These are phyloP conservation scores for Chrysoporthe deuterocubensis DNA, from an alignment of 2,329 filamentous ascomycete species.

Conservation along the genomic window DNA sequence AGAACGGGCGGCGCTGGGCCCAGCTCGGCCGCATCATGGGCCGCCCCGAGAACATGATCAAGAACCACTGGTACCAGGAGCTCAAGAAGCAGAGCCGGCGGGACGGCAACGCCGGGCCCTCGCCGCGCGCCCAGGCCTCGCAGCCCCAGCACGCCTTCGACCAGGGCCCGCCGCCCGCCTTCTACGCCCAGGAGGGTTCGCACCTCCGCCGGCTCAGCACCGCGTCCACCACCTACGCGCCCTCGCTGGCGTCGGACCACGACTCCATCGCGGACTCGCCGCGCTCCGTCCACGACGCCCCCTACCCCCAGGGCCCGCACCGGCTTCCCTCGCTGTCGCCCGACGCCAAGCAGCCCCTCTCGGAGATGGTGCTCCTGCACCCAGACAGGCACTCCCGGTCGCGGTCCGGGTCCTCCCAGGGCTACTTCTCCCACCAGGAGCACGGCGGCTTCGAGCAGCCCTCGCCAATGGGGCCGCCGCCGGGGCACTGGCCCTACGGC, in stretches of 20 bases:
- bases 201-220: slow-evolving; percentile 9
- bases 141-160: not conserved
- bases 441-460: not conserved
- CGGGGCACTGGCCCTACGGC: no score
- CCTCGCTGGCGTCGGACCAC: slow-evolving; percentile 73
- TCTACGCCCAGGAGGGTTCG: not conserved
- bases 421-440: slow-evolving; percentile 8
- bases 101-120: not conserved
- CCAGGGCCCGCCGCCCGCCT: not conserved
- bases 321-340: not conserved
- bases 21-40: slow-evolving; percentile 81
- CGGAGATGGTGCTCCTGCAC: not conserved
- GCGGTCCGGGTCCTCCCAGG: slow-evolving; percentile 16
- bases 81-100: slow-evolving; percentile 20
- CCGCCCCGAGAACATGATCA: slow-evolving; percentile 89
- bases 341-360: not conserved
- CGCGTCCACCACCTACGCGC: slow-evolving; percentile 36
- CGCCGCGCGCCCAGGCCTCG: not conserved
- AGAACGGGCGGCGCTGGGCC: slow-evolving; percentile 87
- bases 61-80: slow-evolving; percentile 78
- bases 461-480: no score
- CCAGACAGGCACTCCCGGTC: slow-evolving; percentile 2
- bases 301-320: slow-evolving; percentile 18
- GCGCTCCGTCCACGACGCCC: not conserved
- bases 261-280: slow-evolving; percentile 46